Conservation (phyloP, 2,329 filamentous ascomycete genomes). For the Mollisia scopiformis region DNA sequence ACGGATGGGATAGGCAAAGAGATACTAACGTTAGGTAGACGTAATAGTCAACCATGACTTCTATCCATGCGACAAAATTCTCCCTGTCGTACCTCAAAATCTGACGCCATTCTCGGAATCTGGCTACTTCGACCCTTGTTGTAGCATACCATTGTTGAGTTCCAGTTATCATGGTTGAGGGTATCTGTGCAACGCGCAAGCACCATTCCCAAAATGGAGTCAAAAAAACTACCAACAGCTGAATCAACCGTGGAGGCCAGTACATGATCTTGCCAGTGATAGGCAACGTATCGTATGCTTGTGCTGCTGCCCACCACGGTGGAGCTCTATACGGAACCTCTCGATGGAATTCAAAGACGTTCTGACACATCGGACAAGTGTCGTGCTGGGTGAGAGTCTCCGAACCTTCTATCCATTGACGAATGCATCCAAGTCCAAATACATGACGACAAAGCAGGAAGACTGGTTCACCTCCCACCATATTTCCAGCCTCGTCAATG, state of each 20-base stretch:
- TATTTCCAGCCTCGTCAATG: background rate
- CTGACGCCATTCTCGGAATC: too few species aligned
- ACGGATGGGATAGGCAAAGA: background rate
- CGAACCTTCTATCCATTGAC: background rate
- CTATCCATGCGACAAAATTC: background rate
- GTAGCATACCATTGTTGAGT: too few species aligned
- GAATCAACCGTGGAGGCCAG: background rate
- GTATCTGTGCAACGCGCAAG: too few species aligned
- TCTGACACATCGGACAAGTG: constrained; percentile 2
- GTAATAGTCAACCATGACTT: background rate
- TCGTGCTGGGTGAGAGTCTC: background rate
- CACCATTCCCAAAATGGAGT: background rate
- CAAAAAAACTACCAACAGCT: background rate
- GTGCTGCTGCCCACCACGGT: background rate
- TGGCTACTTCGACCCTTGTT: too few species aligned
- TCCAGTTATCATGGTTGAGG: too few species aligned
- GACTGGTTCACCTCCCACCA: background rate
- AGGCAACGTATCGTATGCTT: background rate
- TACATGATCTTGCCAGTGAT: background rate
- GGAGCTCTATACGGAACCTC: background rate
- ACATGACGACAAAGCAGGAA: constrained; percentile 4
- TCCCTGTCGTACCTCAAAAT: background rate
- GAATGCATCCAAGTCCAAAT: constrained; percentile 6
- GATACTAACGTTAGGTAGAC: background rate
- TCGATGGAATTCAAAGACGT: constrained; percentile 1